Evolutionary conservation across 768 basidiomycete genomes (phyloP), one percentile per base, ranked within the genome.

Genomic region (Phlebiopsis gigantea): DNA sequence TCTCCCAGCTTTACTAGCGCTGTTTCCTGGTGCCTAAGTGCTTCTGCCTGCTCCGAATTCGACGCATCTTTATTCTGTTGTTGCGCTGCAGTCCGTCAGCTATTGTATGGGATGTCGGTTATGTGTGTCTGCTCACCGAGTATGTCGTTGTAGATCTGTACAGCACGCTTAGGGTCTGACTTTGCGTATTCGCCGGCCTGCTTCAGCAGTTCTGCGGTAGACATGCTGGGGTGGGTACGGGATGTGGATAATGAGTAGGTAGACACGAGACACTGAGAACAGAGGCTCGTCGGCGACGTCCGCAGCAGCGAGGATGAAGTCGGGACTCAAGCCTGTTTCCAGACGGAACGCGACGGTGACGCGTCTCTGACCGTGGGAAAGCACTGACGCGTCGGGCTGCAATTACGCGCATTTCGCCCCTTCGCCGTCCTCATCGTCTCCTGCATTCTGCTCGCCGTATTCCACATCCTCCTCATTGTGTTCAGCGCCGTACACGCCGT

Each of bases 1-100:
- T 88, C 84, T 1, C 91, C 94, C 1, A 98, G 84, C 66, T 88
- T 88, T 19, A 93, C 76, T 52, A 98, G 75, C 2, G 94, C 93
- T 0, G 77, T 74, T 68, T 97, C 95, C 70, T 98, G 93, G 63
- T 93, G 84, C 34, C 87, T 73, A 7, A 94, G 73, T 19, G 71
- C 75, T 62, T 84, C 80, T 8, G 87, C 81, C 56, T 73, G 73
- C 44, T 82, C 80, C 50, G 71, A 28, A 12, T 14, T 26, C 17
- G 71, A 75, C 61, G 84, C 80, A 14, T 87, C 81, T 57, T 75
- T 73, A 34, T 82, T 80, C 51, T 69, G 58, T 9, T 56, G 61
- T 26, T 53, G 52, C 17, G 15, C 52, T 53, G 24, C 19, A n/a
- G 22, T 34, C n/a, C 7, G n/a, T 43, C 34, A 53, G 5, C 7